Evolutionary conservation across 495 filamentous ascomycete genomes (phyloP).

Genomic region (Lasiosphaeria hispida): DNA sequence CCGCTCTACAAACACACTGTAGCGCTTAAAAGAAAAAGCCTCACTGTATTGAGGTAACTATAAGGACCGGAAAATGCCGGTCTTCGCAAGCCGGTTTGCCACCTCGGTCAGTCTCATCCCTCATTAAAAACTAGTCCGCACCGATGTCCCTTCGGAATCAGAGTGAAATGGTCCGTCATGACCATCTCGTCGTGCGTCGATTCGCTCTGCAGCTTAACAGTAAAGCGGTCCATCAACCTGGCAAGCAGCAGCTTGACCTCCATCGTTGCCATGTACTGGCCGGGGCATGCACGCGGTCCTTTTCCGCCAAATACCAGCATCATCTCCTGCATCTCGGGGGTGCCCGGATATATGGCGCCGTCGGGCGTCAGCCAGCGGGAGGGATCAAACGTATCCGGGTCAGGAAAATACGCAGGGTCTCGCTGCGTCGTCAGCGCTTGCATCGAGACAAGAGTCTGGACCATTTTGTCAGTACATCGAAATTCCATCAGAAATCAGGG

Average conservation of each 20-base stretch:
- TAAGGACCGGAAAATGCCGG: too few relatives aligned
- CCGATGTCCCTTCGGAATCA: constrained; percentile 11
- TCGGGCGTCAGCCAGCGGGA: neutral
- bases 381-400: constrained; percentile 8
- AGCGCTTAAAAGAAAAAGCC: too few relatives aligned
- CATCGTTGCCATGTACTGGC: constrained; percentile 16
- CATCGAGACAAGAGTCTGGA: constrained; percentile 13
- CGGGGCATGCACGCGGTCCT: constrained; percentile 1
- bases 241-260: constrained; percentile 15
- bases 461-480: too few relatives aligned
- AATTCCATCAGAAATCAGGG: too few relatives aligned
- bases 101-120: too few relatives aligned
- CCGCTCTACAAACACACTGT: too few relatives aligned
- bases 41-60: too few relatives aligned
- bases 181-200: constrained; percentile 16
- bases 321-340: constrained; percentile 15
- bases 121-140: constrained; percentile 11
- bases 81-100: too few relatives aligned
- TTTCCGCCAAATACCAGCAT: constrained; percentile 6
- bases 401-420: constrained; percentile 4
- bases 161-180: constrained; percentile 17
- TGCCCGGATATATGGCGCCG: neutral
- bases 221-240: constrained; percentile 1
- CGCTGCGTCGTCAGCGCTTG: constrained; percentile 10
- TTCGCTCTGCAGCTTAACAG: neutral